Evolutionary conservation across 2,329 filamentous ascomycete species (phyloP), one percentile per base, ranked within the genome.

Genomic region (Didymella glomerata): DNA sequence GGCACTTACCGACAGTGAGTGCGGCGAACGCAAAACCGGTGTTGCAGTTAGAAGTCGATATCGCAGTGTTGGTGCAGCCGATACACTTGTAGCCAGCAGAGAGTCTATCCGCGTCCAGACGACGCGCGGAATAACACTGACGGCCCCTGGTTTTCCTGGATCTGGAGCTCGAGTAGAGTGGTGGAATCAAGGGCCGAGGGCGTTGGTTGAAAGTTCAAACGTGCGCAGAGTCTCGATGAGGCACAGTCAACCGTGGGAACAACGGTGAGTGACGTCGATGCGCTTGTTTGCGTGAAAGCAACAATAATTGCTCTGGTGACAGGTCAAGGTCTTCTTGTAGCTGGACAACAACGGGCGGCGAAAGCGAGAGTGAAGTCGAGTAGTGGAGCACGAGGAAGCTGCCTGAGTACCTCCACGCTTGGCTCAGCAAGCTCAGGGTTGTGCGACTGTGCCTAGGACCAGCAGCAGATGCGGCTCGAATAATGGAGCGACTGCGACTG

Each of bases 1-100:
- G 36, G 30, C 14, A 34, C 57, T 38, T 48, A 67, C 67, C 53
- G 27, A 60, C 63, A 13, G 38, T 42, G n/a, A 70, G 57, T 14
- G 65, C 53, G 6, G 64, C 65, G 34, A 73, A 72, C 13, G 59
- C 49, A 38, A 72, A 75, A 5, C 10, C 27, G 11, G 42, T 2
- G 32, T n/a, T 34, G 48, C 38, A 24, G 30, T 25, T 11, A 2
- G 10, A 30, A 6, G 32, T 34, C 32, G 9, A 55, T 54, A 45
- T 46, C 40, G 40, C 41, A 42, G 48, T 28, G 27, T 10, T 28
- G 7, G 27, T 28, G 10, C 7, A 28, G 27, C 5, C 10, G 8
- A 28, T 8, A 28, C 14, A 32, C 14, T 14, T 32, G 30, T 32
- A 32, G 30, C 30, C 30, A 32, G 30, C 14, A 32, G 30, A 32